These are phyloP conservation scores for Jimgerdemannia lactiflua DNA, from an alignment of 192 early-diverging fungal genomes.

Conservation along the genomic window DNA sequence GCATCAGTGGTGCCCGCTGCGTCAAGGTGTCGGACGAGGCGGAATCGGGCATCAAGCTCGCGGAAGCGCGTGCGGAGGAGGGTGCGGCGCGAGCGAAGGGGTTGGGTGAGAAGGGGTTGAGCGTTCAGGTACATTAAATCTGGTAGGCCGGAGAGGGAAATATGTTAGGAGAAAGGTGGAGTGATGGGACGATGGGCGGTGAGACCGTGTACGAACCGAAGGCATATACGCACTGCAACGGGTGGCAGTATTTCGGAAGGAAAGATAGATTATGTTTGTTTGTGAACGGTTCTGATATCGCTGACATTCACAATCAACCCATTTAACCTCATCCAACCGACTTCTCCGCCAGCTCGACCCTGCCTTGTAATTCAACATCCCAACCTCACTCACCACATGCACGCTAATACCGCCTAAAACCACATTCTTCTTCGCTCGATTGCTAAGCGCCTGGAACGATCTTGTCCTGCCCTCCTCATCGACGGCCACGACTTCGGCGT, in stretches of 20 bases:
- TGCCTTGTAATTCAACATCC: neutral
- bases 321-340: too few species aligned
- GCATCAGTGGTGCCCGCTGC: conserved; percentile 26
- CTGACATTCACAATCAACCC: too few species aligned
- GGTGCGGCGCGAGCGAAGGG: conserved; percentile 63
- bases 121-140: conserved; percentile 12
- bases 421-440: conserved; percentile 78
- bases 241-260: too few species aligned
- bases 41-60: conserved; percentile 65
- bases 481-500: conserved; percentile 88
- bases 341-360: too few species aligned
- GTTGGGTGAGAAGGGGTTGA: conserved; percentile 60
- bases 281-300: too few species aligned
- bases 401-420: conserved; percentile 5
- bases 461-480: conserved; percentile 72
- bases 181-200: neutral
- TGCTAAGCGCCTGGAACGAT: conserved; percentile 82
- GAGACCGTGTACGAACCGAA: neutral
- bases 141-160: neutral
- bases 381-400: conserved; percentile 17
- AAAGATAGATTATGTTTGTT: too few species aligned
- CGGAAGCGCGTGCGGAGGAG: conserved; percentile 58
- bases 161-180: neutral
- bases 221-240: conserved; percentile 8
- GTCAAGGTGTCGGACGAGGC: conserved; percentile 68